Percentiles rank a stretch among this genome's conserved stretches.
phyloP scores from a whole-genome alignment of 352 stramenopile genomes.

The Pythium biforme region DNA sequence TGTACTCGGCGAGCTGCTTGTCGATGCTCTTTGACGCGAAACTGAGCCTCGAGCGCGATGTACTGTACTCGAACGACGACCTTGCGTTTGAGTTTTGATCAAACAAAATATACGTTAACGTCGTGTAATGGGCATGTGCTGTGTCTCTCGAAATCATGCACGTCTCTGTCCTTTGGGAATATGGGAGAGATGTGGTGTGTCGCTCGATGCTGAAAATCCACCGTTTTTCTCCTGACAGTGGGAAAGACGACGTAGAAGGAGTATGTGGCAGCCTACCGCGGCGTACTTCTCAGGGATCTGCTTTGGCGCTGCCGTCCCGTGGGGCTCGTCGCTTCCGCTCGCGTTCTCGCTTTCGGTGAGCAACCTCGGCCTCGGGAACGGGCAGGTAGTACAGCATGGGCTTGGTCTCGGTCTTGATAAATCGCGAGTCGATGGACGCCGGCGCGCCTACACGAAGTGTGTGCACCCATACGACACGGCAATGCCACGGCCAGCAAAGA shows the following conservation, averaged over 20 bases:
- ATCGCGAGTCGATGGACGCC: conserved; percentile 68
- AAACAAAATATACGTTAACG: not conserved
- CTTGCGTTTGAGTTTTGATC: conserved; percentile 75
- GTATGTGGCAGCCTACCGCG: too few relatives aligned
- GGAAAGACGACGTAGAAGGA: too few relatives aligned
- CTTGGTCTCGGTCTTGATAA: conserved; percentile 74
- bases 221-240: too few relatives aligned
- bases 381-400: conserved; percentile 83
- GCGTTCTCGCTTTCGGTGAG: conserved; percentile 22
- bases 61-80: conserved; percentile 72
- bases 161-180: too few relatives aligned
- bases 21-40: conserved; percentile 85
- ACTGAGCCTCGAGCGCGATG: conserved; percentile 75
- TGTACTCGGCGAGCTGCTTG: conserved; percentile 60
- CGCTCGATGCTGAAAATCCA: too few relatives aligned
- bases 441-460: not conserved
- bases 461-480: not conserved
- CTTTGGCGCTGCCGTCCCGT: not conserved
- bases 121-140: not conserved
- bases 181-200: too few relatives aligned
- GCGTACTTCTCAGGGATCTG: not conserved
- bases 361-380: conserved; percentile 66
- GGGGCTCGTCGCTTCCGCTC: conserved; percentile 18
- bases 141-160: not conserved
- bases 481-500: not conserved